Base-by-base conservation (phyloP, 805 yeast species). In the Candida wancherniae region DNA sequence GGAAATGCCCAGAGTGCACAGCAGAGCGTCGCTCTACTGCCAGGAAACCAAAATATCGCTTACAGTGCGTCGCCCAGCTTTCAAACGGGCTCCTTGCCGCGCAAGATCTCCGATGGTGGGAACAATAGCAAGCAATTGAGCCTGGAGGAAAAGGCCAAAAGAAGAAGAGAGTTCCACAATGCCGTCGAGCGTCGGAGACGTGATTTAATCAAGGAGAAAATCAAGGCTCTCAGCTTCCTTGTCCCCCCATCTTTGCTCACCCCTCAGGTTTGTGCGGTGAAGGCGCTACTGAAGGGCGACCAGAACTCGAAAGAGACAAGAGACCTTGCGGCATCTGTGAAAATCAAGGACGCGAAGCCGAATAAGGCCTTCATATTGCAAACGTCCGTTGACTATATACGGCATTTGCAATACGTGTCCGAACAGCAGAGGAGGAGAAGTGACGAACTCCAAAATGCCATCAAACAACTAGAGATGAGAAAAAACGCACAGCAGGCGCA, bases 101-200 rank as follows among this genome's bases (percentile, higher is more conserved):
- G 37, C 9, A 25, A 29, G 16, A n/a, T 26, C 6, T 36, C 18
- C 6, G 48, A 26, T n/a, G 50, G 46, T 3, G 19, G 40, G 0
- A 34, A 46, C 4, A 50, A 61, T 6, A 51, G 65, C 3, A 63
- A 59, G 34, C 66, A 57, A 33, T 47, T 66, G 40, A 57, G 72
- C 4, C 77, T 75, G 48, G 94, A 82, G 31, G 86, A 81, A 37
- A 83, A 82, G 50, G 55, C 83, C 32, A 73, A 77, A 39, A 70
- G 95, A 40, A 71, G 95, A 40, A 64, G 95, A 37, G 95, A 87
- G 51, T 80, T 86, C 40, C 97, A 88, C 56, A 88, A 88, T 52
- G 95, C 95, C 1, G 97, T 88, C 4, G 97, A 88, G 57, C 71
- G 96, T 47, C 70, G 95, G 45, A 72, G 97, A 51, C 70, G 97